Conservation (phyloP, 2,329 filamentous ascomycete genomes). For the Neonectria punicea region DNA sequence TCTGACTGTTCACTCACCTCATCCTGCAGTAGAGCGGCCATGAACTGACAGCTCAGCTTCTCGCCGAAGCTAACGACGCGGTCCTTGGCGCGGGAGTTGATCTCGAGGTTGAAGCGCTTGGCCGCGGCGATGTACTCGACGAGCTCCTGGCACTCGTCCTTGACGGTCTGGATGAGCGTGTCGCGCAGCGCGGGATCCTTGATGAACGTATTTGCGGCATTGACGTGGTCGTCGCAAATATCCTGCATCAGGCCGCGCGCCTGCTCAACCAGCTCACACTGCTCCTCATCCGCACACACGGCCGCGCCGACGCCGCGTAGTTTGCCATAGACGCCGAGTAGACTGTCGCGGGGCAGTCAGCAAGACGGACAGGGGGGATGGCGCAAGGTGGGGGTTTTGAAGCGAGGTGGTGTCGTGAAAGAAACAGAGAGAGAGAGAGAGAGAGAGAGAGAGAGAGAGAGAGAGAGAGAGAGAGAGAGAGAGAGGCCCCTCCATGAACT, state of each 20-base stretch:
- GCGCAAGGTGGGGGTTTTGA: background rate
- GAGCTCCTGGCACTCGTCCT: conserved; percentile 82
- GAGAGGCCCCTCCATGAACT: background rate
- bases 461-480: too few species aligned
- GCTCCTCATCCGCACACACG: conserved; percentile 63
- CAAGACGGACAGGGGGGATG: background rate
- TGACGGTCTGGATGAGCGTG: conserved; percentile 72
- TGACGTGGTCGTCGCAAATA: conserved; percentile 84
- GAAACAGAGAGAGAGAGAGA: background rate
- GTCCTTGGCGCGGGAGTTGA: conserved; percentile 82
- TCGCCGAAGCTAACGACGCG: conserved; percentile 95
- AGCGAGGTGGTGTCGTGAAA: background rate
- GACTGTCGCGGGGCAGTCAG: conserved; percentile 46
- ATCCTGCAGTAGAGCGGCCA: conserved; percentile 86
- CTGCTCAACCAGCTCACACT: conserved; percentile 63
- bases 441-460: too few species aligned
- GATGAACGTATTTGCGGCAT: conserved; percentile 74
- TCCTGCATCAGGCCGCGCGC: conserved; percentile 82
- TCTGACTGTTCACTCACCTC: conserved; percentile 54
- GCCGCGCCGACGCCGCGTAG: conserved; percentile 64
- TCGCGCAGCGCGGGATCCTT: conserved; percentile 65
- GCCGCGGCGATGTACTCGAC: conserved; percentile 76
- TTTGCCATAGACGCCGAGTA: conserved; percentile 69
- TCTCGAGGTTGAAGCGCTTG: conserved; percentile 76
- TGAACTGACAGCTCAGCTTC: conserved; percentile 92